Base-by-base conservation (phyloP, 768 basidiomycete genomes). In the Polyporus arcularius region DNA sequence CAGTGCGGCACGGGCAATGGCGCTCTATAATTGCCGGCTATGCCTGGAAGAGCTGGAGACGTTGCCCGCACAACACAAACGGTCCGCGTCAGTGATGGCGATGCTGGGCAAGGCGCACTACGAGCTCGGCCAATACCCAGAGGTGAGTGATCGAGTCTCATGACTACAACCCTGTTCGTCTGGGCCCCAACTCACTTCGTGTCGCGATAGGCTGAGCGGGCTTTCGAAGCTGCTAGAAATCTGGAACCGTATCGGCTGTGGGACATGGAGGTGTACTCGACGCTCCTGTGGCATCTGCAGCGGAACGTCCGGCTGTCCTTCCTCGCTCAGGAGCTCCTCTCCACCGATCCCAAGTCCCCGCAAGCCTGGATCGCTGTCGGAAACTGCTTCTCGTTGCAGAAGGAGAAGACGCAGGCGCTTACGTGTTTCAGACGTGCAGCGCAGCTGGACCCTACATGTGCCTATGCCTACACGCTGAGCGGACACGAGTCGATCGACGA, bases 401-500 rank as follows among this genome's bases (percentile, higher is more conserved):
- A 94, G 77, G 96, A 99, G 70, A 89, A 94, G 67, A 79, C 90
- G 53, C 92, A 97, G 70, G 96, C 97, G 16, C 78, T 98, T 75
- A 88, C 91, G 72, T 97, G 95, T 78, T 98, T 99, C 78, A 83
- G 87, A 60, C 87, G 97, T 52, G 97, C 97, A 45, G 85, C 87
- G 21, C 89, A 96, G 73, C 74, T 98, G 72, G 94, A 94, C 73
- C 88, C 94, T 16, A 82, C 85, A 18, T 96, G 92, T 75, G 94
- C 95, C 67, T 98, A 98, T 74, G 94, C 95, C 65, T 96, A 92
- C 78, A 97, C 95, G 26, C 80, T 99, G 61, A 94, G 94, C 70
- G 97, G 97, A 53, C 96, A 98, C 74, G 97, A 99, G 80, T 92
- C 89, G 32, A 86, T 98, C 68, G 92, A 98, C 75, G 96, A 98